Conservation (phyloP, 1,284 basidiomycete genomes). For the Trametes versicolor region DNA sequence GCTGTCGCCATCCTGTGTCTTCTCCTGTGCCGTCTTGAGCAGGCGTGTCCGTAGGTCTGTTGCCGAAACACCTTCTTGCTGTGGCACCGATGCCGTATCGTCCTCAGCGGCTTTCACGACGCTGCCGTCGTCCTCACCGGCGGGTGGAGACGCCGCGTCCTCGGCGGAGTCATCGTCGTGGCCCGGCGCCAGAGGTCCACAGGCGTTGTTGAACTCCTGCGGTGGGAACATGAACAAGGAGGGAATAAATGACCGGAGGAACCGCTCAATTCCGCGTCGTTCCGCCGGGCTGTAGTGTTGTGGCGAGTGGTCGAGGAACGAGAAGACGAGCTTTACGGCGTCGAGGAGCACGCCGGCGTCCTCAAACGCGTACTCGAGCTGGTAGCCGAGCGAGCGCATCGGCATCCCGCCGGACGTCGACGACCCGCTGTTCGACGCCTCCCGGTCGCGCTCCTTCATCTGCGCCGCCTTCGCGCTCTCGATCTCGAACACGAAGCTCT, state of each 20-base stretch:
- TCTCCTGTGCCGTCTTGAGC: constrained; percentile 75
- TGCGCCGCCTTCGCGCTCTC: constrained; percentile 83
- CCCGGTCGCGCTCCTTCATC: constrained; percentile 55
- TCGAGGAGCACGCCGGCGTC: constrained; percentile 90
- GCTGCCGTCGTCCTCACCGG: constrained; percentile 41
- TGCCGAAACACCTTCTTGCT: constrained; percentile 61
- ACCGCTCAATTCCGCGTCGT: constrained; percentile 85
- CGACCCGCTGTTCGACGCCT: constrained; percentile 43
- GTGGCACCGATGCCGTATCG: constrained; percentile 41
- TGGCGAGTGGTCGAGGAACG: constrained; percentile 89
- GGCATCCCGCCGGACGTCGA: constrained; percentile 7
- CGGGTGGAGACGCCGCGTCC: constrained; percentile 54
- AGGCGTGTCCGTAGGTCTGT: constrained; percentile 83
- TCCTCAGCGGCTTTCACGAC: constrained; percentile 19
- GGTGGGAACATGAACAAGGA: constrained; percentile 81
- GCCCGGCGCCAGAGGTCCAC: constrained; percentile 63
- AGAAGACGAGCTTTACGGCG: constrained; percentile 88
- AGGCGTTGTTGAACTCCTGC: constrained; percentile 82
- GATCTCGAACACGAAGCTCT: constrained; percentile 90
- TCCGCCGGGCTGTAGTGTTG: constrained; percentile 81
- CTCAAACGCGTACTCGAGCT: constrained; percentile 84
- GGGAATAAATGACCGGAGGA: constrained; percentile 89
- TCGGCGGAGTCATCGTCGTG: constrained; percentile 45
- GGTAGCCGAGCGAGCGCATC: constrained; percentile 57
- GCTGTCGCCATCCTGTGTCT: constrained; percentile 44